Base-by-base conservation (phyloP, 805 yeast genomes). In the Yamadazyma insecticola region DNA sequence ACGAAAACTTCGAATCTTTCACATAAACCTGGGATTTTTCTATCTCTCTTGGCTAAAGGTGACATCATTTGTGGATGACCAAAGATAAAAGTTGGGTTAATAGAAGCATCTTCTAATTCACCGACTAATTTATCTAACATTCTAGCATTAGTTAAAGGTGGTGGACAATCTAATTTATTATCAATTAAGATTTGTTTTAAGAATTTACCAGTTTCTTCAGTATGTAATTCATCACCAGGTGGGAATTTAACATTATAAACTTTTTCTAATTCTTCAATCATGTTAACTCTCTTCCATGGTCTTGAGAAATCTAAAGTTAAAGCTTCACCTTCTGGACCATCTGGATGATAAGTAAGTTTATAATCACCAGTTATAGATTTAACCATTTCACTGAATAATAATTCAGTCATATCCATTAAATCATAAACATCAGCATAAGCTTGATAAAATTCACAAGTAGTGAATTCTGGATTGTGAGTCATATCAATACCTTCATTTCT, bases 51-150 rank as follows among this genome's bases (percentile, higher is more conserved):
- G 57, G 98, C 98, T 65, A 90, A 76, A 46, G 98, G 98, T 36
- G 97, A 90, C 98, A 90, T 90, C 94, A 90, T 87, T 71, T 90
- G 97, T 38, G 98, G 98, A 64, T 90, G 98, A 50, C 98, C 98
- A 54, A 87, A 89, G 63, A 90, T 85, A 65, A 90, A 90, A 28
- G 97, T 92, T 50, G 98, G 98, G 74, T 86, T 92, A 65, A 90
- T 84, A 58, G 94, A 86, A 32, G 78, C 72, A 54, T 89, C 97
- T 72, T 90, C 98, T 61, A 82, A 76, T 60, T 87, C 97, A 56
- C 98, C 97, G 50, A 90, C 96, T 44, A 90, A 78, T 73, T 86
- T 89, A 74, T 92, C 98, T 60, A 92, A 78, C 97, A 90, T 90
- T 71, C 98, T 85, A 35, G 98, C 96, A 66, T 90, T 90, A 49